Conservation (phyloP, 176 grass and related monocot species). For the Puccinellia tenuiflora region DNA sequence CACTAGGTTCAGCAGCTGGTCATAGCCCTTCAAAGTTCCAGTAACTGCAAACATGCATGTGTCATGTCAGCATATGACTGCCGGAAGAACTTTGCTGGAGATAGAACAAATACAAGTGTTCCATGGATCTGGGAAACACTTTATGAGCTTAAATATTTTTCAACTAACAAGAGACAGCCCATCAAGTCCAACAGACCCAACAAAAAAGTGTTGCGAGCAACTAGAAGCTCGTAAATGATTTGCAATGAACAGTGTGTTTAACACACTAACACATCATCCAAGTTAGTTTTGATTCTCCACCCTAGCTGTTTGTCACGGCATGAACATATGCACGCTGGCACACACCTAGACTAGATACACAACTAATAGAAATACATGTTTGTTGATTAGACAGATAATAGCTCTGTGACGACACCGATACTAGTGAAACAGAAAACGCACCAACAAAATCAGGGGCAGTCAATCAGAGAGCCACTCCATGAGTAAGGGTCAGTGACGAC, state of each 20-base stretch:
- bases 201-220: not conserved
- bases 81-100: not conserved
- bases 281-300: not conserved
- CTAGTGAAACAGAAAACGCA: not conserved
- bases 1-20: slow-evolving; percentile 82
- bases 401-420: not conserved
- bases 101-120: not conserved
- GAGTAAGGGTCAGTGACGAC: not conserved
- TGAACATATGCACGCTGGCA: not conserved
- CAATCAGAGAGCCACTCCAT: not conserved
- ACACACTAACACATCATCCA: not conserved
- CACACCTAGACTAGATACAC: not conserved
- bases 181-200: not conserved
- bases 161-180: not conserved
- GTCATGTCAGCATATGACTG: not conserved
- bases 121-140: not conserved
- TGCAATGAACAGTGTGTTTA: not conserved
- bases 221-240: not conserved
- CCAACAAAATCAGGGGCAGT: not conserved
- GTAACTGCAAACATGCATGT: slow-evolving; percentile 45
- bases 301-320: not conserved
- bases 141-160: not conserved
- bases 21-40: slow-evolving; percentile 82
- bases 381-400: not conserved
- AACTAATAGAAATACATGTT: not conserved